Base-by-base conservation (phyloP, 2,329 filamentous ascomycete genomes). In the Spiromastix sp. region DNA sequence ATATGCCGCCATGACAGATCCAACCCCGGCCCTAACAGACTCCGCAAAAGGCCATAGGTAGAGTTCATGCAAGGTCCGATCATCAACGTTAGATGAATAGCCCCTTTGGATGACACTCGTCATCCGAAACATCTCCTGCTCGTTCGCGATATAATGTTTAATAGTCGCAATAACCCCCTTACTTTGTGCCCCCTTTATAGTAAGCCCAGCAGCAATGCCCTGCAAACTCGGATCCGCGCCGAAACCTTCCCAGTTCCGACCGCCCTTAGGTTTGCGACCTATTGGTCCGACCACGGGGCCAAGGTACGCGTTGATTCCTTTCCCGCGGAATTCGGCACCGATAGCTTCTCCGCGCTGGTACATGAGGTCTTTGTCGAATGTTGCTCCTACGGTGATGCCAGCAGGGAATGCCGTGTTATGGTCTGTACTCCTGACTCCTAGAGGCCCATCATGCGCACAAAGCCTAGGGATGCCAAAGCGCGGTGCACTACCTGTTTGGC, bases 171-270 rank as follows among this genome's bases (percentile, higher is more conserved):
- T 73, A 1, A 73, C 68, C 5, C 69, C 71, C 18, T 68, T 61
- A 7, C 64, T 63, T 47, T 77, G 73, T 40, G 77, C 68, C 2
- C 73, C 73, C 46, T 63, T 63, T 39, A 77, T 68, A 1, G 70
- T 74, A 41, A 68, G 50, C 2, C 64, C 61, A 12, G 59, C 71
- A 3, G 64, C 64, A 36, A 68, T 55, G 0, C 61, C 73, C 47
- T 77, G 72, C 18, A 86, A 66, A 2, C 74, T 72, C 0, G 81
- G 79, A 50, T 86, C 81, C 1, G 71, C 60, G 2, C 79, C 80
- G 47, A 85, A 85, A 0, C 74, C 74, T 52, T 86, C 82, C 81
- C 81, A 86, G 47, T 75, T 82, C 25, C 82, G 72, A 11, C 82
- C 82, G 10, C 79, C 81, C 32, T 74, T 69, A 0, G 81, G 80